These are phyloP conservation scores for Lachnum nothofagi DNA, from an alignment of 2,329 filamentous ascomycete genomes.

Conservation along the genomic window DNA sequence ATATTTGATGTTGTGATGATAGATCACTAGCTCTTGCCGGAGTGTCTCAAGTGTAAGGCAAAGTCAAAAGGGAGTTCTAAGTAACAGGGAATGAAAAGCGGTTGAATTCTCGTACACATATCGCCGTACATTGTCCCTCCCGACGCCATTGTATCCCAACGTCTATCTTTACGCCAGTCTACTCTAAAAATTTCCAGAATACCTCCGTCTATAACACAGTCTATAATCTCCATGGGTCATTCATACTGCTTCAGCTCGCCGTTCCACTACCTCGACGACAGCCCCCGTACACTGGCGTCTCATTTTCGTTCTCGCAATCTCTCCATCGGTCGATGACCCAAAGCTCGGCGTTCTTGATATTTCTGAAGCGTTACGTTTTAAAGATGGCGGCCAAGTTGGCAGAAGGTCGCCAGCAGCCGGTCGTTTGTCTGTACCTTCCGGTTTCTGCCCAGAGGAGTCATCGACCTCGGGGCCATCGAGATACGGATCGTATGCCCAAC, in stretches of 20 bases:
- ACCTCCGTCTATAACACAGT: constrained; percentile 5
- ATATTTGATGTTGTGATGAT: no score
- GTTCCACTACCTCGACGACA: constrained; percentile 24
- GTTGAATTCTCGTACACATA: not conserved
- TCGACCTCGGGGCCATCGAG: constrained; percentile 40
- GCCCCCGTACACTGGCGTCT: constrained; percentile 22
- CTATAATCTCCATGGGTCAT: not conserved
- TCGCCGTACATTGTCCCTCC: constrained; percentile 4
- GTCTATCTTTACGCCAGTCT: constrained; percentile 26
- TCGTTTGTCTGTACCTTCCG: constrained; percentile 9
- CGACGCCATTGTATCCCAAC: constrained; percentile 13
- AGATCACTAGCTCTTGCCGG: no score
- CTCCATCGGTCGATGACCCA: constrained; percentile 34
- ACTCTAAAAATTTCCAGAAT: not conserved
- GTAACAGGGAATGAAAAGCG: no score
- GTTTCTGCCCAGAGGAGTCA: constrained; percentile 1
- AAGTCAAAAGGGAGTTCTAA: no score
- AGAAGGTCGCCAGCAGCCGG: constrained; percentile 46
- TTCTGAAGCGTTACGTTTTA: constrained; percentile 50
- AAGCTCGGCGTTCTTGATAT: constrained; percentile 47
- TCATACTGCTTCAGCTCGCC: constrained; percentile 29
- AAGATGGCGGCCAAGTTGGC: constrained; percentile 24
- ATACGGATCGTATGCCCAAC: constrained; percentile 48
- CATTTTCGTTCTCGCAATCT: constrained; percentile 25
- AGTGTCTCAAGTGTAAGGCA: no score